Conservation (phyloP, 176 grass and related monocot species). For the Paspalum notatum region DNA sequence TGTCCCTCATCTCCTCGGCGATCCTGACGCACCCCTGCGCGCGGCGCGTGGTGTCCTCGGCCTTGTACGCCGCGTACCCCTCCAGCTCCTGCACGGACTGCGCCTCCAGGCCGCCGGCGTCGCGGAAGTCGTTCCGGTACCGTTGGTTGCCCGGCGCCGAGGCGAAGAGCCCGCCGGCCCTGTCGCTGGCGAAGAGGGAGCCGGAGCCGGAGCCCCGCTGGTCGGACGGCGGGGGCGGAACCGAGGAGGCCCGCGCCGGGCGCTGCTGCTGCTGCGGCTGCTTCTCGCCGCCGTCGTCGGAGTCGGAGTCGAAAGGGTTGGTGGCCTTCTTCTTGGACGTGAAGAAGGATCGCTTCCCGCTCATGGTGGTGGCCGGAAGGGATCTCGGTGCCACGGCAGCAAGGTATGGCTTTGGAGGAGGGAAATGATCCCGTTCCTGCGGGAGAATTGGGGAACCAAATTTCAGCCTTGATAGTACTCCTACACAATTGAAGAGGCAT, state of each 20-base stretch:
- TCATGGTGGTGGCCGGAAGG: constrained; percentile 33
- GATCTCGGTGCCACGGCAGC: not conserved
- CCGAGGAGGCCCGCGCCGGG: constrained; percentile 50
- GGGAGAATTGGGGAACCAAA: not conserved
- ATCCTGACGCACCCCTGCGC: constrained; percentile 65
- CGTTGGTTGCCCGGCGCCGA: constrained; percentile 2
- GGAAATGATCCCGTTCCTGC: not conserved
- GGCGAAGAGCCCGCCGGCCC: not conserved
- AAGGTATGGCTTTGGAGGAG: not conserved
- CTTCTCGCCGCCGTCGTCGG: constrained; percentile 37
- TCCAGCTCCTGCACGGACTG: constrained; percentile 83
- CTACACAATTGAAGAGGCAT: not conserved
- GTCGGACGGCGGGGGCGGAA: constrained; percentile 24
- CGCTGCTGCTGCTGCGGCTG: not conserved
- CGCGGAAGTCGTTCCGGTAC: constrained; percentile 79
- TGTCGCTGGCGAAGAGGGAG: not conserved
- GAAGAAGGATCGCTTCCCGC: constrained; percentile 43
- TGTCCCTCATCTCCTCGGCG: constrained; percentile 85
- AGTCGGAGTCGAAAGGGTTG: constrained; percentile 67
- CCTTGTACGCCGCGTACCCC: constrained; percentile 73
- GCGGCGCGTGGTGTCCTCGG: constrained; percentile 75
- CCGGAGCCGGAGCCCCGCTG: constrained; percentile 16
- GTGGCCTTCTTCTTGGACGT: constrained; percentile 33
- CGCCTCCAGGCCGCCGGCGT: constrained; percentile 63
- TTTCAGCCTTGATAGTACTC: not conserved